Percentiles rank a stretch among this genome's conserved stretches.
Conservation (phyloP, 2,329 filamentous ascomycete genomes). For the Sporothrix curviconia region DNA sequence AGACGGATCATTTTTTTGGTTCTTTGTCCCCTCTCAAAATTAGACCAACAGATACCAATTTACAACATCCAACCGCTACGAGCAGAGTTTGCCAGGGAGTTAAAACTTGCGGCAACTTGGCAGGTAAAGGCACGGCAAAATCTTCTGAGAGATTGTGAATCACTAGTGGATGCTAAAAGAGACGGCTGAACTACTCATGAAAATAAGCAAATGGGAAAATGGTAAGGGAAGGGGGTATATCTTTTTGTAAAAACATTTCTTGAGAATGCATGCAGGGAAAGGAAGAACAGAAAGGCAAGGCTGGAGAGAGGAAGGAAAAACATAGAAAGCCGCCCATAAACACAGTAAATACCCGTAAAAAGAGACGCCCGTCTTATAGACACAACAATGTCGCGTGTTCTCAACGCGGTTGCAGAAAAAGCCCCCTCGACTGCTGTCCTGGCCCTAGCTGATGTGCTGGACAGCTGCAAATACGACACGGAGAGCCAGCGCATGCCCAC, state of each 20-base stretch:
- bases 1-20: background rate
- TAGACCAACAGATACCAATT: background rate
- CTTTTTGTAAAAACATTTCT: background rate
- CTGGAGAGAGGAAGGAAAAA: background rate
- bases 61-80: background rate
- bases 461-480: no score
- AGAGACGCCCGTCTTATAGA: background rate
- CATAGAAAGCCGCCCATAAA: background rate
- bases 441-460: no score
- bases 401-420: no score
- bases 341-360: background rate
- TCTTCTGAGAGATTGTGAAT: background rate
- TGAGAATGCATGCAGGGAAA: background rate
- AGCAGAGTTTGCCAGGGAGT: no score
- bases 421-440: no score
- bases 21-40: background rate
- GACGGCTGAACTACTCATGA: background rate
- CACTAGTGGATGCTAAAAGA: background rate
- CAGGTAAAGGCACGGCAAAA: background rate
- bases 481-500: no score
- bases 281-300: background rate
- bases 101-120: no score
- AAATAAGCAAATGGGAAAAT: background rate
- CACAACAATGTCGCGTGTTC: no score
- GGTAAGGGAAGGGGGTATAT: slow-evolving; percentile 6